Percentiles rank a stretch among this genome's conserved stretches.
Conservation (phyloP, 2,329 filamentous ascomycete species). For the Neospermospora avenae region DNA sequence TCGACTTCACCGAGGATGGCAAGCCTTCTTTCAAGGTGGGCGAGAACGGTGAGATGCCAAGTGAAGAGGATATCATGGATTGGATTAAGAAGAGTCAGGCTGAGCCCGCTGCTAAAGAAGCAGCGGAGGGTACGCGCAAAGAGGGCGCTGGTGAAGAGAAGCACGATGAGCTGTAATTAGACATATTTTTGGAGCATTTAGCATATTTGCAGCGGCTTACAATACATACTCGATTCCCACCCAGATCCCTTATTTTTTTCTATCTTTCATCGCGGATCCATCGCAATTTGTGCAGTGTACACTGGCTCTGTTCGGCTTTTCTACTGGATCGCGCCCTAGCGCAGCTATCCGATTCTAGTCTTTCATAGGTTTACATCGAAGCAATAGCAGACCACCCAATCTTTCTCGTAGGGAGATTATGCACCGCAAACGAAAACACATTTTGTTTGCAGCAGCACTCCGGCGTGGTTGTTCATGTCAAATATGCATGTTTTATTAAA, state of each 20-base stretch:
- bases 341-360: background rate
- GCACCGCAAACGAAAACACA: background rate
- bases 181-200: slow-evolving; percentile 10
- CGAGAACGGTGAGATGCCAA: slow-evolving; percentile 43
- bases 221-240: slow-evolving; percentile 3
- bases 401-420: background rate
- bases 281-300: background rate
- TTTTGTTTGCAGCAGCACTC: background rate
- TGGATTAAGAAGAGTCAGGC: slow-evolving; percentile 46
- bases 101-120: slow-evolving; percentile 11
- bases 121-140: slow-evolving; percentile 5
- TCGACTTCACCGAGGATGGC: slow-evolving; percentile 41
- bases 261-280: background rate
- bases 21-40: slow-evolving; percentile 38
- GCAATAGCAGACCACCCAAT: background rate
- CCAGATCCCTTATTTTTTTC: too few relatives aligned
- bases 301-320: background rate
- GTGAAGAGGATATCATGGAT: slow-evolving; percentile 49
- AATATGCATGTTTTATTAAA: too few relatives aligned
- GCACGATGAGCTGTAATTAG: slow-evolving; percentile 27
- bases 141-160: slow-evolving; percentile 8
- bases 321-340: background rate
- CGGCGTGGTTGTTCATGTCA: background rate
- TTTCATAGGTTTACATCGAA: background rate
- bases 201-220: slow-evolving; percentile 5